Evolutionary conservation across 805 yeast genomes (phyloP).

Genomic region (Aciculoconidium aculeatum): DNA sequence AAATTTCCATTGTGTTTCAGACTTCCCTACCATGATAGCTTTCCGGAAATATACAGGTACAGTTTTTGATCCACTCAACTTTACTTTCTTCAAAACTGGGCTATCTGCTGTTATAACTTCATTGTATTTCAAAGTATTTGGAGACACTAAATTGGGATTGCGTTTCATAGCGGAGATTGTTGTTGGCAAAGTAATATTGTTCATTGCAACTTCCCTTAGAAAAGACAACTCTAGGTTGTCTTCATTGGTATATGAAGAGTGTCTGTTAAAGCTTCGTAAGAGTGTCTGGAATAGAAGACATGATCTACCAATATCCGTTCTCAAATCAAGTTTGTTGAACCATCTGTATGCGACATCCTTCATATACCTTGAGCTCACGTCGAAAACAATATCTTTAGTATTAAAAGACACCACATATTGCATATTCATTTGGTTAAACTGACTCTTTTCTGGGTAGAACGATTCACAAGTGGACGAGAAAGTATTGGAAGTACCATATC

Average conservation of each 20-base stretch:
- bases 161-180: constrained; percentile 21
- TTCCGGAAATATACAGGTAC: constrained; percentile 17
- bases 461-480: neutral
- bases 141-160: constrained; percentile 22
- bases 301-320: constrained; percentile 22
- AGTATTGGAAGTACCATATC: constrained; percentile 7
- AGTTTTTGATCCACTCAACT: constrained; percentile 10
- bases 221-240: constrained; percentile 15
- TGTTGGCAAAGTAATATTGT: constrained; percentile 19
- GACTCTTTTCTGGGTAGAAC: constrained; percentile 17
- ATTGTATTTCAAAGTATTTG: constrained; percentile 19
- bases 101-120: constrained; percentile 15
- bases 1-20: constrained; percentile 30
- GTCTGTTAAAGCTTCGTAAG: constrained; percentile 15
- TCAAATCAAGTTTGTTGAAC: constrained; percentile 21
- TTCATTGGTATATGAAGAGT: constrained; percentile 2
- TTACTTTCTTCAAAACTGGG: constrained; percentile 12
- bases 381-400: constrained; percentile 14
- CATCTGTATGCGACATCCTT: constrained; percentile 23
- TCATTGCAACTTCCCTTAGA: constrained; percentile 17
- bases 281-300: constrained; percentile 20
- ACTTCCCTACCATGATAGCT: constrained; percentile 20
- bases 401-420: constrained; percentile 21
- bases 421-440: constrained; percentile 26
- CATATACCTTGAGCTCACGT: constrained; percentile 29